phyloP scores from a whole-genome alignment of 2,329 filamentous ascomycete species.

The Aotearoamyces nothofagi region DNA sequence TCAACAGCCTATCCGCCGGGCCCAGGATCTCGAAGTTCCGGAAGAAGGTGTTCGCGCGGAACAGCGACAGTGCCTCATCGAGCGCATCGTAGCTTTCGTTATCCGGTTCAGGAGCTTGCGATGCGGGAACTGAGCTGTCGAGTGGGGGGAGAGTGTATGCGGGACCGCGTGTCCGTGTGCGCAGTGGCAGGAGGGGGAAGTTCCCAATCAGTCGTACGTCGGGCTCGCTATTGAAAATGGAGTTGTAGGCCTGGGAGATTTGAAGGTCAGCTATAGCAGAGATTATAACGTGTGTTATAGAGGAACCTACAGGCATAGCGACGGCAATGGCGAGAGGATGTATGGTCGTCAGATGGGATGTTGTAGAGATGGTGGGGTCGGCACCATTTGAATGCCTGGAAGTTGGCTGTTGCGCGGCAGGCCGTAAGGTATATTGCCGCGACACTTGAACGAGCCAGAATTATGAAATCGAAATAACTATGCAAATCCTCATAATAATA shows the following conservation, averaged over 20 bases:
- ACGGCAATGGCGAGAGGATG: no score
- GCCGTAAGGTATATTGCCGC: no score
- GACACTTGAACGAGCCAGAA: no score
- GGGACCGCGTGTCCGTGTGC: slow-evolving; percentile 89
- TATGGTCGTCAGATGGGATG: no score
- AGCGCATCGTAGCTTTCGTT: slow-evolving; percentile 91
- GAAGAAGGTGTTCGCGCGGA: slow-evolving; percentile 97
- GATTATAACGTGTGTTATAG: no score
- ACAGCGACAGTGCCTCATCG: slow-evolving; percentile 83
- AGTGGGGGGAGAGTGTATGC: slow-evolving; percentile 66
- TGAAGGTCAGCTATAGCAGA: no score
- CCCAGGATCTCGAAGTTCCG: slow-evolving; percentile 99
- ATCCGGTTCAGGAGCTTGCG: slow-evolving; percentile 57
- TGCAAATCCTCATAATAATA: no score
- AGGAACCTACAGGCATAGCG: no score
- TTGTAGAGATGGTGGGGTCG: no score
- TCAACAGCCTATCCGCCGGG: slow-evolving; percentile 80
- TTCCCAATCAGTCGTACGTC: slow-evolving; percentile 55
- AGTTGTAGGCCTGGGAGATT: slow-evolving; percentile 73
- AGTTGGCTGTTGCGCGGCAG: no score
- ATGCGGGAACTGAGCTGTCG: slow-evolving; percentile 26
- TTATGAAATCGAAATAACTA: no score
- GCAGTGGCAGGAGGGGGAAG: slow-evolving; percentile 86
- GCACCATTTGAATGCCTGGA: no score
- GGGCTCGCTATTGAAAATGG: slow-evolving; percentile 81